A percentile compares a stretch with the other conserved stretches of the same genome.
These are phyloP conservation scores for Mucor circinelloides DNA, from an alignment of 371 early-diverging fungal species.

Conservation along the genomic window DNA sequence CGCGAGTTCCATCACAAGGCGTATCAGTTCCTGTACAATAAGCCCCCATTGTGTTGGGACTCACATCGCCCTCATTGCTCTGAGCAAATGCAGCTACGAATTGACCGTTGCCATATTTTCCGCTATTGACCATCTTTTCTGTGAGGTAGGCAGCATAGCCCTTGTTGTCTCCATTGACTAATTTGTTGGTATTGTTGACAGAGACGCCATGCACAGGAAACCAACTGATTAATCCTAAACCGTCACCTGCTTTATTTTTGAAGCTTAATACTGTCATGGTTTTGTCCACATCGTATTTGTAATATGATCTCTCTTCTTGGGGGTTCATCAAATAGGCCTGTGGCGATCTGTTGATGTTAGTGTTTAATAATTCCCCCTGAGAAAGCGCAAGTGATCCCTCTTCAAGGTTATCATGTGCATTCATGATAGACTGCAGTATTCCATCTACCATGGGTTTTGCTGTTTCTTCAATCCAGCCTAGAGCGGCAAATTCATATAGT, in stretches of 20 bases:
- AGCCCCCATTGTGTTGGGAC: conserved; percentile 62
- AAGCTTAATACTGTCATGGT: conserved; percentile 50
- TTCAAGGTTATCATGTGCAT: conserved; percentile 55
- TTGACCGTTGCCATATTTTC: conserved; percentile 17
- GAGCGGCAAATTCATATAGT: conserved; percentile 36
- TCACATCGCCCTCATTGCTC: conserved; percentile 66
- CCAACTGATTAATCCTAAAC: conserved; percentile 44
- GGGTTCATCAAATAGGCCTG: conserved; percentile 63
- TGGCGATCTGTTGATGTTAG: conserved; percentile 62
- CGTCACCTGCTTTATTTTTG: conserved; percentile 25
- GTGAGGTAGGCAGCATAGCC: conserved; percentile 61
- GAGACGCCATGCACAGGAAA: conserved; percentile 69
- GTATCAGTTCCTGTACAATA: conserved; percentile 61
- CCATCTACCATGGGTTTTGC: conserved; percentile 57
- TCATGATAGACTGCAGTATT: conserved; percentile 52
- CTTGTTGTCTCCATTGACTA: conserved; percentile 71
- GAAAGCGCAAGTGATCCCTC: conserved; percentile 33
- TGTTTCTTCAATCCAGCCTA: conserved; percentile 53
- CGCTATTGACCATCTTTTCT: conserved; percentile 38
- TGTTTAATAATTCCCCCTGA: conserved; percentile 46
- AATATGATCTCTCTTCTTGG: conserved; percentile 49
- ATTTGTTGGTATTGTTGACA: conserved; percentile 57
- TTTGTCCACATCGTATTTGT: conserved; percentile 58
- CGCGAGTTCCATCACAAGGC: conserved; percentile 58
- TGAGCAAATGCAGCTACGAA: conserved; percentile 70